A percentile compares a stretch with the other conserved stretches of the same genome.
Evolutionary conservation across 1,139 yeast genomes (phyloP).

Genomic region (Candida freyschussii): DNA sequence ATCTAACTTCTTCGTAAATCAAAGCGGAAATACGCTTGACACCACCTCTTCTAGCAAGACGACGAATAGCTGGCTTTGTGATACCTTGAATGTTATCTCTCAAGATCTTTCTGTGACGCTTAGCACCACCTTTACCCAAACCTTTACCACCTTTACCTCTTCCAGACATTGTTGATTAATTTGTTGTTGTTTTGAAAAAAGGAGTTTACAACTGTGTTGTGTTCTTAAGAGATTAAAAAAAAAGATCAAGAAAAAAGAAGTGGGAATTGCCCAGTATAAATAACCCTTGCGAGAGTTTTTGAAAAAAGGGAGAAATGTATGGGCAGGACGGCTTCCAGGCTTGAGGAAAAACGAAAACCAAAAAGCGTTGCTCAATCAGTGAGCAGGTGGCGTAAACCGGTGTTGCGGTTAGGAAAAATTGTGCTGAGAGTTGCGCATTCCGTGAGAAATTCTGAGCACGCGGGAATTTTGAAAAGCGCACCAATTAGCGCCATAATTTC

Average conservation of each 20-base stretch:
- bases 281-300: no score
- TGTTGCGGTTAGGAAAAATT: neutral
- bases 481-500: constrained; percentile 5
- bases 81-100: constrained; percentile 99
- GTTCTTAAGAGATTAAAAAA: neutral
- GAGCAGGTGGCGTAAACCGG: constrained; percentile 2
- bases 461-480: constrained; percentile 5
- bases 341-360: no score
- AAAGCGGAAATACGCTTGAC: constrained; percentile 98
- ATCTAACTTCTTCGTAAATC: constrained; percentile 98
- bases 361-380: no score
- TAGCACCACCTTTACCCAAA: constrained; percentile 99
- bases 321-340: no score
- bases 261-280: neutral
- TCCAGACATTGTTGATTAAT: constrained; percentile 73
- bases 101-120: constrained; percentile 91
- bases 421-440: constrained; percentile 5
- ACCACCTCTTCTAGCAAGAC: constrained; percentile 99
- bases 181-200: constrained; percentile 3
- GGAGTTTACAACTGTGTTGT: neutral
- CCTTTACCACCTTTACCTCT: constrained; percentile 99
- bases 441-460: constrained; percentile 10
- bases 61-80: constrained; percentile 98
- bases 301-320: neutral
- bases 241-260: neutral